Percentiles rank a stretch among this genome's conserved stretches.
Conservation (phyloP, 768 basidiomycete species). For the Tylopilus rubrobrunneus region DNA sequence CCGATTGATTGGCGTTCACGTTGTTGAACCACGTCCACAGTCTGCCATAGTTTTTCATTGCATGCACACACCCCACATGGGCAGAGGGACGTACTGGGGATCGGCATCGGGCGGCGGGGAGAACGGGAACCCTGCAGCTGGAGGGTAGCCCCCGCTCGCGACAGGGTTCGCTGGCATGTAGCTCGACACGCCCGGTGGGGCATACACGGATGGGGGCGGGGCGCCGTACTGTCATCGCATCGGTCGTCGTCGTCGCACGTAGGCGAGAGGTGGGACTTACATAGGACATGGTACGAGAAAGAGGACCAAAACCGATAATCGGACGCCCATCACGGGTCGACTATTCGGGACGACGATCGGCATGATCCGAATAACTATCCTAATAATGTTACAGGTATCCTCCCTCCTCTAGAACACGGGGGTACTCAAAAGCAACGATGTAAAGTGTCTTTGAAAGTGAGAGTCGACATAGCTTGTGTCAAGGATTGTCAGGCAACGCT, state of each 20-base stretch:
- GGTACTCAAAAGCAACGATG: background rate
- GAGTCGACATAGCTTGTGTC: slow-evolving; percentile 3
- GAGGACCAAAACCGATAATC: background rate
- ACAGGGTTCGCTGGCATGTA: background rate
- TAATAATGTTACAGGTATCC: slow-evolving; percentile 36
- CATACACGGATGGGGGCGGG: slow-evolving; percentile 12
- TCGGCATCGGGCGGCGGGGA: slow-evolving; percentile 53
- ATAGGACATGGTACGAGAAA: background rate
- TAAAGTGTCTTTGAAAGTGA: background rate
- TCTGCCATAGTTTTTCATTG: background rate
- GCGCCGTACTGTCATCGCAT: slow-evolving; percentile 1
- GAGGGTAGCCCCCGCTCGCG: background rate
- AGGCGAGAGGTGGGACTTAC: background rate
- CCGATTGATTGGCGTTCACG: slow-evolving; percentile 70
- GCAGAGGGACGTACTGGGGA: slow-evolving; percentile 53
- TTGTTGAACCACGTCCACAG: slow-evolving; percentile 70
- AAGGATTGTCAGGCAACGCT: background rate
- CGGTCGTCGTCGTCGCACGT: background rate
- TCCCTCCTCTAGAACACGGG: slow-evolving; percentile 18
- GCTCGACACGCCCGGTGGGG: background rate
- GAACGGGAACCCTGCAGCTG: background rate
- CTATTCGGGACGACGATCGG: too few relatives aligned
- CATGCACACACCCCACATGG: background rate
- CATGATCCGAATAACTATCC: slow-evolving; percentile 20
- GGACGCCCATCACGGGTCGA: too few relatives aligned